Evolutionary conservation across 1,284 basidiomycete species (phyloP).

Genomic region (Puccinia sorghi): DNA sequence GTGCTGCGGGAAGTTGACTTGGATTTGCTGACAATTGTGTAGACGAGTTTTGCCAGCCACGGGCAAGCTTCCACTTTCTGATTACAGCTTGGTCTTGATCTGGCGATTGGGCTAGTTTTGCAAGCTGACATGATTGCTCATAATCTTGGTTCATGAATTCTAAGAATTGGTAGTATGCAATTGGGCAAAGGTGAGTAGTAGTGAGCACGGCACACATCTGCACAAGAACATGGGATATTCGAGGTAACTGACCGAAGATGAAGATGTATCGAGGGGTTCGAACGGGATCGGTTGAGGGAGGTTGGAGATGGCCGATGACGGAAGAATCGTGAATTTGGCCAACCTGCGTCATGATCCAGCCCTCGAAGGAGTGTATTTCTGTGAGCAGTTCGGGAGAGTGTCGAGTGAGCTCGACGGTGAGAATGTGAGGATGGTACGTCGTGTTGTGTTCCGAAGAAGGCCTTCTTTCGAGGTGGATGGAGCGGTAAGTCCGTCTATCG

Average conservation of each 20-base stretch:
- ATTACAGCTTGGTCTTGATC: not conserved
- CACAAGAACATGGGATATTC: not conserved
- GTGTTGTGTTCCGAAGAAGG: not conserved
- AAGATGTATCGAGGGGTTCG: not conserved
- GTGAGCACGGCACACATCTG: not conserved
- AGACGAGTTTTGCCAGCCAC: conserved; percentile 29
- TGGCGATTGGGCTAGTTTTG: not conserved
- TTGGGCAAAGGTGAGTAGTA: no score
- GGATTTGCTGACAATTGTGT: not conserved
- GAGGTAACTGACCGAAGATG: conserved; percentile 8
- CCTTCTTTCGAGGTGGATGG: conserved; percentile 52
- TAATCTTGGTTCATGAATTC: conserved; percentile 19
- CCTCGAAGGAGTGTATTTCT: not conserved
- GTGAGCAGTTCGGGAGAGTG: not conserved
- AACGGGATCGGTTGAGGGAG: not conserved
- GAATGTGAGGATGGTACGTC: conserved; percentile 2
- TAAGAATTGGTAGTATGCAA: not conserved
- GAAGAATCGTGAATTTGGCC: conserved; percentile 22
- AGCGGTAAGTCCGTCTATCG: conserved; percentile 58
- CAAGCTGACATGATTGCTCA: not conserved
- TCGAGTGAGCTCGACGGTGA: conserved; percentile 20
- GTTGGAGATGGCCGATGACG: conserved; percentile 15
- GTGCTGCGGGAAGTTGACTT: not conserved
- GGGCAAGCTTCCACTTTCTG: conserved; percentile 16
- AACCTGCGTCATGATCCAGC: conserved; percentile 9